Evolutionary conservation across 2,329 filamentous ascomycete genomes (phyloP).

Genomic region (Penicillium sp.): DNA sequence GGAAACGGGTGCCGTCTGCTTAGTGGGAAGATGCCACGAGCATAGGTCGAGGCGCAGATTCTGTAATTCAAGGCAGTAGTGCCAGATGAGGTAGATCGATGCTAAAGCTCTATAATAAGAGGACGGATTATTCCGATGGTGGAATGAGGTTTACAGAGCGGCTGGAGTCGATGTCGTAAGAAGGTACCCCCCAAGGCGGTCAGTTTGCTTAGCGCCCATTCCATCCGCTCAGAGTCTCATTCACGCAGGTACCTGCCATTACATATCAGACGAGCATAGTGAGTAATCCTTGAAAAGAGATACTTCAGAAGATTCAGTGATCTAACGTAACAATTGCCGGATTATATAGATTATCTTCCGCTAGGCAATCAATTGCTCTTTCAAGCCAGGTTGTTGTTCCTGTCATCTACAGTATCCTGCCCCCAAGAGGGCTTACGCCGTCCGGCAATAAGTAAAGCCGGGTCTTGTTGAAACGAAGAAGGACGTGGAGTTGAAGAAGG

Average conservation of each 20-base stretch:
- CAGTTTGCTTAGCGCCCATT: slow-evolving; percentile 25
- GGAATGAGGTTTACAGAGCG: slow-evolving; percentile 18
- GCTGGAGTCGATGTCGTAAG: slow-evolving; percentile 27
- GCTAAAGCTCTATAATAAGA: not conserved
- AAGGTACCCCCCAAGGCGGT: slow-evolving; percentile 22
- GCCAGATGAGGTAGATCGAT: slow-evolving; percentile 1
- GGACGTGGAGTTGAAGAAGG: not conserved
- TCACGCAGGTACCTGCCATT: not conserved
- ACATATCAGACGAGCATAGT: not conserved
- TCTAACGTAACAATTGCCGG: too few relatives aligned
- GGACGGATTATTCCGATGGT: not conserved
- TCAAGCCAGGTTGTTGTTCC: not conserved
- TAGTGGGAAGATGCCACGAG: slow-evolving; percentile 27
- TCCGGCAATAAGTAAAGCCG: not conserved
- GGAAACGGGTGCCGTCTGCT: slow-evolving; percentile 23
- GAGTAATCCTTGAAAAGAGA: not conserved
- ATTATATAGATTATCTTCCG: not conserved
- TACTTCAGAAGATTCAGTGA: not conserved
- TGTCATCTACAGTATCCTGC: not conserved
- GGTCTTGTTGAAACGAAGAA: not conserved
- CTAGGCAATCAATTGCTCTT: not conserved
- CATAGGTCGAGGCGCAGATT: slow-evolving; percentile 27
- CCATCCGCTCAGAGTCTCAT: slow-evolving; percentile 4
- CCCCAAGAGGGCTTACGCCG: not conserved
- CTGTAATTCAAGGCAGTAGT: slow-evolving; percentile 1